Percentiles rank a stretch among this genome's conserved stretches.
Evolutionary conservation across 2,329 filamentous ascomycete genomes (phyloP).

Genomic region (Berkeleyomyces rouxiae): DNA sequence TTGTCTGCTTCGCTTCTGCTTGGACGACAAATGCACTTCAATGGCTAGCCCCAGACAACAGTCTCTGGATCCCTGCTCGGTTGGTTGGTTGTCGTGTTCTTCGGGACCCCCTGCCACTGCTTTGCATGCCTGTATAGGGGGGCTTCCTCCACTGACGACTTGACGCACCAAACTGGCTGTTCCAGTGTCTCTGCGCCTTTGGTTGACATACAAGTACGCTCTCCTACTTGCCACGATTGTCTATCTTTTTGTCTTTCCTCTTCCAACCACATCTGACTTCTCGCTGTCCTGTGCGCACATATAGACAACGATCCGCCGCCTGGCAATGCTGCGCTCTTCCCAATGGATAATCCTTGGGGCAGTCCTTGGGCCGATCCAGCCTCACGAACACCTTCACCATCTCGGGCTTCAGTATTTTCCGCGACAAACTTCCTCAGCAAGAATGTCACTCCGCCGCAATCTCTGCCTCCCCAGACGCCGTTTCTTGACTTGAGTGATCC

Average conservation of each 20-base stretch:
- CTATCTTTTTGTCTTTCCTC: not conserved
- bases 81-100: not conserved
- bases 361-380: constrained; percentile 36
- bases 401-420: not conserved
- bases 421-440: not conserved
- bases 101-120: not conserved
- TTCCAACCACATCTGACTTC: not conserved
- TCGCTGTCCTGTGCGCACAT: not conserved
- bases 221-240: not conserved
- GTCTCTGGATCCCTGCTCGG: not conserved
- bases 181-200: not conserved
- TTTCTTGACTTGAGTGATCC: constrained; percentile 7
- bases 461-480: not conserved
- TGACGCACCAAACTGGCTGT: not conserved
- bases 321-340: constrained; percentile 9
- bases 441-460: constrained; percentile 1
- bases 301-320: not conserved
- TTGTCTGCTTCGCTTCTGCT: not conserved
- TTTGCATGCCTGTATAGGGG: not conserved
- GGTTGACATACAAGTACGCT: not conserved
- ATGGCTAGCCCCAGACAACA: not conserved
- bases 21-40: not conserved
- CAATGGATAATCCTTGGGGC: constrained; percentile 48
- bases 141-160: not conserved
- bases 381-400: constrained; percentile 11